phyloP scores from a whole-genome alignment of 1,284 basidiomycete genomes.

The Singerocomus inundabilis region DNA sequence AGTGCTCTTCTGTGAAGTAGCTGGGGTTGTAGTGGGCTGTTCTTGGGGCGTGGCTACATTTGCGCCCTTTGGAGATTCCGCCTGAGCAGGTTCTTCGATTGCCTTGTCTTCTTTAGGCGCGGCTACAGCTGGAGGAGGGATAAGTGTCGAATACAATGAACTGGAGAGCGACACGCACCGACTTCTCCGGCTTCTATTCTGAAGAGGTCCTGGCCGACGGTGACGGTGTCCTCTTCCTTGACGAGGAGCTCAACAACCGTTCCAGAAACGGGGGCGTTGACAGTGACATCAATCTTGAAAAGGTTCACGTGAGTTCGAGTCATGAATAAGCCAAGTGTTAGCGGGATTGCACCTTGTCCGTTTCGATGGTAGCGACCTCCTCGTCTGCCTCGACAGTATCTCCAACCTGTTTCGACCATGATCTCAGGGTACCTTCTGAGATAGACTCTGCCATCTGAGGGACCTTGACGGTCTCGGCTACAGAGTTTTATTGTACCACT shows the following conservation, averaged over 20 bases:
- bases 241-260: constrained; percentile 87
- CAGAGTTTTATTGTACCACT: constrained; percentile 2
- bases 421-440: constrained; percentile 95
- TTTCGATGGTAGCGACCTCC: constrained; percentile 98
- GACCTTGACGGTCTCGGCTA: constrained; percentile 91
- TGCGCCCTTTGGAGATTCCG: constrained; percentile 26
- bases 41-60: constrained; percentile 48
- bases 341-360: constrained; percentile 79
- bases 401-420: constrained; percentile 93
- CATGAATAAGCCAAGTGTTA: not conserved
- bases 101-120: constrained; percentile 36
- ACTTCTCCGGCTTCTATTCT: constrained; percentile 85
- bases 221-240: constrained; percentile 91
- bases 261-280: constrained; percentile 90
- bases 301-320: constrained; percentile 6
- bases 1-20: constrained; percentile 40
- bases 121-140: constrained; percentile 21
- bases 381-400: constrained; percentile 91
- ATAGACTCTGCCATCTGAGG: constrained; percentile 99
- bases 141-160: not conserved
- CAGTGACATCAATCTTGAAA: constrained; percentile 90
- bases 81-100: constrained; percentile 40
- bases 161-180: constrained; percentile 40
- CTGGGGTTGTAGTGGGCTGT: constrained; percentile 48
- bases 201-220: constrained; percentile 94